Conservation (phyloP, 1,139 yeast species). For the Hansenula anomala region DNA sequence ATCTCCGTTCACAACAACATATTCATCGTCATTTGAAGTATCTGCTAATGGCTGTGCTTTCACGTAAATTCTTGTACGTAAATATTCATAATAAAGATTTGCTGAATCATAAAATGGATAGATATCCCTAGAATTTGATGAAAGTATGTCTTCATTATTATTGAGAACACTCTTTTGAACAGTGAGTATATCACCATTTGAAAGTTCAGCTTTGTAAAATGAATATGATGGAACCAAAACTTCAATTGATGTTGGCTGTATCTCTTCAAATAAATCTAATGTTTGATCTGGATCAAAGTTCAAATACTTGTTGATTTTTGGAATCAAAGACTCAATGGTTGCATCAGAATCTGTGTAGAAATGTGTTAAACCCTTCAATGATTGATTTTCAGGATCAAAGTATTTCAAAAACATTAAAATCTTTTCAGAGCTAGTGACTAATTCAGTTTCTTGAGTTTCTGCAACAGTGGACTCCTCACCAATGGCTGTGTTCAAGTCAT, state of each 20-base stretch:
- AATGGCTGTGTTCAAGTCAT: constrained; percentile 14
- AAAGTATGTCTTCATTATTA: constrained; percentile 8
- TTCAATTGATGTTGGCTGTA: constrained; percentile 60
- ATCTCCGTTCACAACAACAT: constrained; percentile 33
- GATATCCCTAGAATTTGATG: constrained; percentile 14
- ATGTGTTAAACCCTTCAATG: constrained; percentile 60
- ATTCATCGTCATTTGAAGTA: constrained; percentile 46
- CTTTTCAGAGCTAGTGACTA: constrained; percentile 30
- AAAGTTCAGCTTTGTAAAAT: constrained; percentile 61
- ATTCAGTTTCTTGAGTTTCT: constrained; percentile 6
- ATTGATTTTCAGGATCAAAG: constrained; percentile 56
- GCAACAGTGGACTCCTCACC: constrained; percentile 3
- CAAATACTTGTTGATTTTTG: constrained; percentile 39
- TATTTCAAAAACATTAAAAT: constrained; percentile 61
- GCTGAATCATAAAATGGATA: constrained; percentile 32
- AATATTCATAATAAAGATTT: constrained; percentile 54
- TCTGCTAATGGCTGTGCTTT: constrained; percentile 44
- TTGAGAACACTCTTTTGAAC: constrained; percentile 36
- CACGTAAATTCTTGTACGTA: constrained; percentile 65
- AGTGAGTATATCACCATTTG: constrained; percentile 75
- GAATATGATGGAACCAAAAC: constrained; percentile 25
- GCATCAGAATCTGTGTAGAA: constrained; percentile 49
- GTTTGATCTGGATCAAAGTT: constrained; percentile 37
- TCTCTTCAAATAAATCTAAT: constrained; percentile 61
- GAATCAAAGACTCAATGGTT: constrained; percentile 39